These are phyloP conservation scores for Talaromyces sp. DNA, from an alignment of 2,329 filamentous ascomycete genomes.

Conservation along the genomic window DNA sequence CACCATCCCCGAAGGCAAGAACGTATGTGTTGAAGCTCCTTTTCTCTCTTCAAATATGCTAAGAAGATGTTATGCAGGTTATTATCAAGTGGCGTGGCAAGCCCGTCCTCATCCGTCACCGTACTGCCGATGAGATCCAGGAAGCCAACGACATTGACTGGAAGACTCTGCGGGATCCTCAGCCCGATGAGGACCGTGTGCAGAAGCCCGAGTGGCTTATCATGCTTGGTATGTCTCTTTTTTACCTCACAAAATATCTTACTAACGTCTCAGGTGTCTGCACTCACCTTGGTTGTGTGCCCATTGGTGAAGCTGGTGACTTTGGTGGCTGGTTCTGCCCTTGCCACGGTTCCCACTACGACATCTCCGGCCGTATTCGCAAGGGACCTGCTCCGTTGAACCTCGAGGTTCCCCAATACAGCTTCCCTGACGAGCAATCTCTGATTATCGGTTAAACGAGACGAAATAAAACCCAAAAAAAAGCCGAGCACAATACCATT, in stretches of 20 bases:
- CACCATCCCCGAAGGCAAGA: slow-evolving; percentile 97
- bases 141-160: slow-evolving; percentile 88
- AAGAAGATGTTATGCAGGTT: slow-evolving; percentile 51
- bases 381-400: slow-evolving; percentile 96
- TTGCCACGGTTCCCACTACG: slow-evolving; percentile 99
- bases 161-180: slow-evolving; percentile 79
- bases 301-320: slow-evolving; percentile 97
- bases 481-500: neutral
- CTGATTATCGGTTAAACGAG: slow-evolving; percentile 81
- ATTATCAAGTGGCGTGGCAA: slow-evolving; percentile 99
- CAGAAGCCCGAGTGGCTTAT: slow-evolving; percentile 98
- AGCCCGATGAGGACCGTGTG: slow-evolving; percentile 85
- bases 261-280: slow-evolving; percentile 70
- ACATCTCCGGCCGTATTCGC: slow-evolving; percentile 97
- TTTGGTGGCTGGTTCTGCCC: slow-evolving; percentile 99
- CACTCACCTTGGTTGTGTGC: slow-evolving; percentile 98
- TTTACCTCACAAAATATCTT: slow-evolving; percentile 6
- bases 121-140: slow-evolving; percentile 86
- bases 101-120: slow-evolving; percentile 99
- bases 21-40: slow-evolving; percentile 59
- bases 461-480: neutral
- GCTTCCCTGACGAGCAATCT: slow-evolving; percentile 84
- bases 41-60: neutral
- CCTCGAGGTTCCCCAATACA: slow-evolving; percentile 89
- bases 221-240: slow-evolving; percentile 71